Conservation (phyloP, 1,284 basidiomycete species). For the Nidula niveotomentosa region DNA sequence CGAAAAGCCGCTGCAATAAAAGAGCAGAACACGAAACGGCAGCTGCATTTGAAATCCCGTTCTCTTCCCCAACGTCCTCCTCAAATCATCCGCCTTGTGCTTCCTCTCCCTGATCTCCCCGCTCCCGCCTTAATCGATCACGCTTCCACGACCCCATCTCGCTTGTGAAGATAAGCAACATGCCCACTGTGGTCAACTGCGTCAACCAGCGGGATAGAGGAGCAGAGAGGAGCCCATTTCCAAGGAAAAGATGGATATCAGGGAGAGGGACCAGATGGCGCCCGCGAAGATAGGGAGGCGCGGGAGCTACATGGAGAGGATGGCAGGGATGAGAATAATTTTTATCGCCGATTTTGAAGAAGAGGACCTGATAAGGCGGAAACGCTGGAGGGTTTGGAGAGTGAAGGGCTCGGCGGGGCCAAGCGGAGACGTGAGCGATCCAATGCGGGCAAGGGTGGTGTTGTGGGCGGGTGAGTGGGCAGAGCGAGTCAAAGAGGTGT, state of each 20-base stretch:
- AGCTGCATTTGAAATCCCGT: background rate
- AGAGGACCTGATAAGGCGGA: conserved; percentile 59
- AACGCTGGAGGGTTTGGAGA: conserved; percentile 40
- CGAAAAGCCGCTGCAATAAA: background rate
- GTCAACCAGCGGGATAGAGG: background rate
- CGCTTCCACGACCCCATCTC: conserved; percentile 31
- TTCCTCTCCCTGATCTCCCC: conserved; percentile 11
- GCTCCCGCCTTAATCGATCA: conserved; percentile 22
- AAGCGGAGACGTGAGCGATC: conserved; percentile 64
- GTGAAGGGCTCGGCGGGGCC: background rate
- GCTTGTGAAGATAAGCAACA: conserved; percentile 3
- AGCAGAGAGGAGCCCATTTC: conserved; percentile 6
- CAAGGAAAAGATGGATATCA: background rate
- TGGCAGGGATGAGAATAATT: conserved; percentile 51
- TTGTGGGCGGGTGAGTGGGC: background rate
- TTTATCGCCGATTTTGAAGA: conserved; percentile 70
- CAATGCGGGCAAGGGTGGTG: background rate
- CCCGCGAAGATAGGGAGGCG: conserved; percentile 4
- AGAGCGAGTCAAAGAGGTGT: background rate
- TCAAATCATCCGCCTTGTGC: background rate
- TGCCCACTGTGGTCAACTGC: too few species aligned
- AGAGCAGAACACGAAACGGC: conserved; percentile 4
- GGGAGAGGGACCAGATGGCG: background rate
- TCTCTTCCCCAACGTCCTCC: background rate
- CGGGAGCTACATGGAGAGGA: conserved; percentile 8